Conservation (phyloP, 176 grass and related monocot species). For the Zea luxurians region DNA sequence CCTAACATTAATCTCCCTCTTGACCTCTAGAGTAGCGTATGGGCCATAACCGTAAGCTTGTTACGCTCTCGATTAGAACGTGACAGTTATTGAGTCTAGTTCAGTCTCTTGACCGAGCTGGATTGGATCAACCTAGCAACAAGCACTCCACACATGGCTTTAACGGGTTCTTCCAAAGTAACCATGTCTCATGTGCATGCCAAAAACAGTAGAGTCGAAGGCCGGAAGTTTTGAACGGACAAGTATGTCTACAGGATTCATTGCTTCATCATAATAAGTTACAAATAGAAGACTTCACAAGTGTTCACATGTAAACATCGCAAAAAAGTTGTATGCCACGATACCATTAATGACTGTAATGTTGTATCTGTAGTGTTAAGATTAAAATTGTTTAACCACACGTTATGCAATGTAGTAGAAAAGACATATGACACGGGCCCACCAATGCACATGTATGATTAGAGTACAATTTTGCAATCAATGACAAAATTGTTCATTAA, state of each 20-base stretch:
- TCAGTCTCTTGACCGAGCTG: too few species aligned
- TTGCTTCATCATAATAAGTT: slow-evolving; percentile 15
- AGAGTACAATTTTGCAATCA: background rate
- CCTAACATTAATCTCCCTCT: too few species aligned
- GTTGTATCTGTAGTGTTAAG: background rate
- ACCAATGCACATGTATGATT: background rate
- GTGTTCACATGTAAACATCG: slow-evolving; percentile 5
- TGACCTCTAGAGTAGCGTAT: too few species aligned
- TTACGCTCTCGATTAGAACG: too few species aligned
- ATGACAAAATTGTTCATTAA: slow-evolving; percentile 8
- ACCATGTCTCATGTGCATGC: slow-evolving; percentile 25
- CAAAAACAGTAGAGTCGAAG: slow-evolving; percentile 16
- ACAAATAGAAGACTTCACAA: background rate
- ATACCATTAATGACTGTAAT: background rate
- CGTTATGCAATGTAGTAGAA: background rate
- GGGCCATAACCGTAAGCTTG: too few species aligned
- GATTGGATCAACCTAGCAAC: too few species aligned
- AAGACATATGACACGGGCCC: background rate
- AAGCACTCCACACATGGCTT: slow-evolving; percentile 12
- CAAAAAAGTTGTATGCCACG: background rate
- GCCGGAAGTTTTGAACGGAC: background rate
- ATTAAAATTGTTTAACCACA: background rate
- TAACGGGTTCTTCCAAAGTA: slow-evolving; percentile 28
- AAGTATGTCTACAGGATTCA: background rate
- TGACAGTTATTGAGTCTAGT: too few species aligned